phyloP scores from a whole-genome alignment of 1,284 basidiomycete species.

The Pseudomicrostroma phylloplanum region DNA sequence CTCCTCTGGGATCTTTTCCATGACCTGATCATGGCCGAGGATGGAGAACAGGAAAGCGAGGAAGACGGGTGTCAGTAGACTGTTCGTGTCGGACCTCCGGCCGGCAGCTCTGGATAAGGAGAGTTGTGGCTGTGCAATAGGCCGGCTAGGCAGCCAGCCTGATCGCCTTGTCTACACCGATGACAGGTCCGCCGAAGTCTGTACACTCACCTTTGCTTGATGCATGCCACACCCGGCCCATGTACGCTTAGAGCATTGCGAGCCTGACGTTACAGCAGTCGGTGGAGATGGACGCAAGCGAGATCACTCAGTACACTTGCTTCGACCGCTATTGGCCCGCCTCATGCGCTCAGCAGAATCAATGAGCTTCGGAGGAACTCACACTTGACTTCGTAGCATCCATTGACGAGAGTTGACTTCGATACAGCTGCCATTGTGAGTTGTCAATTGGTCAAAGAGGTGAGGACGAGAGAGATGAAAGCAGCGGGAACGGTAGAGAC shows the following conservation, averaged over 20 bases:
- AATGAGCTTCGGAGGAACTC: neutral
- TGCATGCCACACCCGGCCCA: slow-evolving; percentile 1
- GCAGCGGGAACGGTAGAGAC: neutral
- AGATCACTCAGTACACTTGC: neutral
- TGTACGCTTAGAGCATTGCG: neutral
- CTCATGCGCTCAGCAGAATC: neutral
- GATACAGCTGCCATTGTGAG: neutral
- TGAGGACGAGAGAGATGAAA: neutral
- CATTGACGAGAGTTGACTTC: neutral
- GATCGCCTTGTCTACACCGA: too few relatives aligned
- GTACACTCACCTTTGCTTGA: neutral
- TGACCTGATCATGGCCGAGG: neutral
- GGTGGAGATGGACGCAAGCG: neutral
- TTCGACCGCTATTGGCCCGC: neutral
- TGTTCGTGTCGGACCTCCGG: too few relatives aligned
- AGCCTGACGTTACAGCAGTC: neutral
- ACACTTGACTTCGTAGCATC: neutral
- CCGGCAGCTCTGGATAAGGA: too few relatives aligned
- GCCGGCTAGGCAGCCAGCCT: too few relatives aligned
- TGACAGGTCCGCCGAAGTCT: too few relatives aligned
- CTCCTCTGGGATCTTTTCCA: neutral
- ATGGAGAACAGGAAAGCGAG: neutral
- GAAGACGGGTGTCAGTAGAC: neutral
- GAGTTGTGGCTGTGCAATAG: too few relatives aligned
- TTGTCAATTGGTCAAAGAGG: neutral